Base-by-base conservation (phyloP, 176 grass and related monocot species). In the Eragrostis curvula region DNA sequence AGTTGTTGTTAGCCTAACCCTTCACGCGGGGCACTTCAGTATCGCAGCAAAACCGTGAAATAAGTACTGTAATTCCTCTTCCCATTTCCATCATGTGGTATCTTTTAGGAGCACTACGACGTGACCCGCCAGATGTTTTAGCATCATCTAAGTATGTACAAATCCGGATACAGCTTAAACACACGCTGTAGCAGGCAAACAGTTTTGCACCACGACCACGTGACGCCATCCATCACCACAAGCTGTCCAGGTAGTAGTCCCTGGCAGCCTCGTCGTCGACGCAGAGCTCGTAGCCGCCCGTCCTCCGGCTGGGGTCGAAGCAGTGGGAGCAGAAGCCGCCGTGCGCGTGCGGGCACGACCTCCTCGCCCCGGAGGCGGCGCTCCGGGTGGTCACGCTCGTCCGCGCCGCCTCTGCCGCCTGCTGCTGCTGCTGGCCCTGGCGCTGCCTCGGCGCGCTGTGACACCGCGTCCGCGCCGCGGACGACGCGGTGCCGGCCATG, bases 401-500 rank as follows among this genome's bases (percentile, higher is more conserved):
- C 55, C 60, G 66, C 52, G 84, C 57, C 78, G 81, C 71, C 67
- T 9, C 16, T n/a, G 25, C 64, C 78, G 78, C 8, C 71, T 32
- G 17, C 25, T 41, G 66, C 25, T 73, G 51, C 8, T 55, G 82
- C 64, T 88, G 23, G 6, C 23, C 20, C 3, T 61, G 58, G 58
- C 58, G 66, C 71, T 94, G 88, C 86, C 74, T 93, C 10, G 91
- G 89, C 51, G 69, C 85, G 75, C 96, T 99, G 51, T 92, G 91
- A 68, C 93, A 93, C 57, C 91, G 77, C 39, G 65, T 84, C 83
- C 90, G 81, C 8, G 93, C 93, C 11, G 84, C 89, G 8, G 91
- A 99, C 5, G 96, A 96, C 73, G 86, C 87, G 21, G 96, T 99
- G 62, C 74, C 90, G 4, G 83, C 83, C 96, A 96, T 99, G 82